Evolutionary conservation across 2,329 filamentous ascomycete genomes (phyloP).

Genomic region (Trichoderma aggressivum): DNA sequence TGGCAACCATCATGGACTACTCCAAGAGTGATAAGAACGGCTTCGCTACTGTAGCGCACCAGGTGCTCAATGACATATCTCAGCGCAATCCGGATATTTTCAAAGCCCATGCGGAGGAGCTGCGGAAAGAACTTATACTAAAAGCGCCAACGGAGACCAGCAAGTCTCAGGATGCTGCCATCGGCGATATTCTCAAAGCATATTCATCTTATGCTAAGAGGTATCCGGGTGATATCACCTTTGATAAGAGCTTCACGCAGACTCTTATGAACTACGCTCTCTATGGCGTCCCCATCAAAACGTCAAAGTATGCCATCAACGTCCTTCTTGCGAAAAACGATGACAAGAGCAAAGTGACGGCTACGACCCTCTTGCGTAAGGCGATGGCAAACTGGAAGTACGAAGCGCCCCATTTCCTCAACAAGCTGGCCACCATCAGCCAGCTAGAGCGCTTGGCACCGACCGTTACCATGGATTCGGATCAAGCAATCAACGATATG

Average conservation of each 20-base stretch:
- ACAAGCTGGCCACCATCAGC: conserved; percentile 66
- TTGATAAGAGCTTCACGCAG: conserved; percentile 75
- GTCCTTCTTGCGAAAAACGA: conserved; percentile 74
- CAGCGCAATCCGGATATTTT: conserved; percentile 85
- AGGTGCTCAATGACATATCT: conserved; percentile 89
- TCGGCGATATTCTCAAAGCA: conserved; percentile 90
- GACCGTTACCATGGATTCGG: conserved; percentile 67
- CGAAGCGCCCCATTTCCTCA: conserved; percentile 70
- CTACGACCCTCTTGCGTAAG: conserved; percentile 76
- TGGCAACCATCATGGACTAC: conserved; percentile 83
- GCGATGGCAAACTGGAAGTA: conserved; percentile 72
- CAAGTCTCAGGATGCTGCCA: conserved; percentile 64
- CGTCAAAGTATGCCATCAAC: conserved; percentile 90
- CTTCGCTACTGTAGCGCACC: conserved; percentile 75
- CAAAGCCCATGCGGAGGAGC: conserved; percentile 85
- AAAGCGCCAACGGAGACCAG: conserved; percentile 69
- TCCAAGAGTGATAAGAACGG: conserved; percentile 80
- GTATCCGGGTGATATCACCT: conserved; percentile 78
- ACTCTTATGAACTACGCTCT: conserved; percentile 80
- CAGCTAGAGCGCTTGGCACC: conserved; percentile 75
- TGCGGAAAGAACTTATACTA: conserved; percentile 81
- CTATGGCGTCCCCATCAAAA: conserved; percentile 74
- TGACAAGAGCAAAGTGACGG: conserved; percentile 76
- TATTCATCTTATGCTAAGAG: conserved; percentile 88
- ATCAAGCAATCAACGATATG: conserved; percentile 75